A percentile compares a stretch with the other conserved stretches of the same genome.
Conservation (phyloP, 75 land plant genomes). For the Pinus taeda region DNA sequence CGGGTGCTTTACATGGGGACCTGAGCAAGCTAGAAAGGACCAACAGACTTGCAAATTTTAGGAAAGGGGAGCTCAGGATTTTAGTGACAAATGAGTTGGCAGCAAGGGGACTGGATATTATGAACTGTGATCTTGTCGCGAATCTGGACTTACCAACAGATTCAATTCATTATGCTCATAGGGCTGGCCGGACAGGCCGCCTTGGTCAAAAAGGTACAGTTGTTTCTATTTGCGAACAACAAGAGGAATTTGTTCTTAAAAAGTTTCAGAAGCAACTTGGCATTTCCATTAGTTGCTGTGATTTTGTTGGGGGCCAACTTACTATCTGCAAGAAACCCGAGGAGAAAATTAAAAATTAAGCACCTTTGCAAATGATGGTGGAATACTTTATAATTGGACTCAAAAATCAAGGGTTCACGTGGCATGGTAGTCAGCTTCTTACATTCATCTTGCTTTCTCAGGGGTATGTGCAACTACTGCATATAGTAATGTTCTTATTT, state of each 20-base stretch:
- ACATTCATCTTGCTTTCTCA: neutral
- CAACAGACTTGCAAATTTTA: slow-evolving; percentile 66
- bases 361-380: neutral
- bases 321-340: slow-evolving; percentile 25
- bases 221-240: slow-evolving; percentile 75
- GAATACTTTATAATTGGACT: neutral
- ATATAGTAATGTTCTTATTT: too few relatives aligned
- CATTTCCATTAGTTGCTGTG: slow-evolving; percentile 50
- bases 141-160: slow-evolving; percentile 97
- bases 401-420: neutral
- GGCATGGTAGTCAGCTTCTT: neutral
- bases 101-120: slow-evolving; percentile 89
- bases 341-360: neutral
- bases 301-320: slow-evolving; percentile 67
- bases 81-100: slow-evolving; percentile 91
- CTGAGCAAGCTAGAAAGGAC: slow-evolving; percentile 72
- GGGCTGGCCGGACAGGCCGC: slow-evolving; percentile 93
- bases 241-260: slow-evolving; percentile 81
- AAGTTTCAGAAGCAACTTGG: slow-evolving; percentile 84
- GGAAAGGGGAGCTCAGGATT: slow-evolving; percentile 74
- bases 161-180: slow-evolving; percentile 86
- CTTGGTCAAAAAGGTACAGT: slow-evolving; percentile 87
- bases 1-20: slow-evolving; percentile 86
- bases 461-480: neutral
- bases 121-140: slow-evolving; percentile 88